A percentile compares a stretch with the other conserved stretches of the same genome.
These are phyloP conservation scores for Amanita jacksonii DNA, from an alignment of 768 basidiomycete genomes.

Conservation along the genomic window DNA sequence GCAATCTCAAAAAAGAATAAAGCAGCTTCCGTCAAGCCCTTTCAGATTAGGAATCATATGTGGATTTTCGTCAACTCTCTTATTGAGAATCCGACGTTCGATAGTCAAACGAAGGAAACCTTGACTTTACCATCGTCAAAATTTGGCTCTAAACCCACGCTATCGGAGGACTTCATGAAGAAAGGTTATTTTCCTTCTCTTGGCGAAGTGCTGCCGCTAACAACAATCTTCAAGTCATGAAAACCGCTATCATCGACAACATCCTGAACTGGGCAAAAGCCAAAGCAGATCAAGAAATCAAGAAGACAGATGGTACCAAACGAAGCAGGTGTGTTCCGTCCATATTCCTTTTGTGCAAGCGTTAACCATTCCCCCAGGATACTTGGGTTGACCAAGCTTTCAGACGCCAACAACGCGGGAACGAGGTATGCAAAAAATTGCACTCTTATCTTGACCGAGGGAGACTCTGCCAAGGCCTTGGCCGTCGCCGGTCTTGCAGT, in stretches of 20 bases:
- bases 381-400: conserved; percentile 83
- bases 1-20: conserved; percentile 96
- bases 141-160: conserved; percentile 78
- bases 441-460: conserved; percentile 96
- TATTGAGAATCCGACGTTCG: conserved; percentile 97
- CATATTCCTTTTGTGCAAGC: background rate
- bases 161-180: conserved; percentile 94
- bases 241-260: conserved; percentile 85
- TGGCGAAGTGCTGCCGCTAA: conserved; percentile 1
- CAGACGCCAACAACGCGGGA: conserved; percentile 97
- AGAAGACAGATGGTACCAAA: conserved; percentile 91
- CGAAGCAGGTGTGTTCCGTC: conserved; percentile 52
- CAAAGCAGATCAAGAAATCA: conserved; percentile 92
- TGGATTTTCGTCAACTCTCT: conserved; percentile 96
- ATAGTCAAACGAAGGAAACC: conserved; percentile 98
- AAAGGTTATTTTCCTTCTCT: conserved; percentile 51
- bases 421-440: conserved; percentile 71
- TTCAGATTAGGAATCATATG: conserved; percentile 96
- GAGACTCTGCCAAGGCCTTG: conserved; percentile 96
- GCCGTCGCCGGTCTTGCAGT: conserved; percentile 92
- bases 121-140: conserved; percentile 80
- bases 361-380: conserved; percentile 38
- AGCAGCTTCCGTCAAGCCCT: conserved; percentile 84
- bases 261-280: conserved; percentile 95
- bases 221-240: conserved; percentile 52